phyloP scores from a whole-genome alignment of 208 protist genomes.

The Trichomonas gallinae region DNA sequence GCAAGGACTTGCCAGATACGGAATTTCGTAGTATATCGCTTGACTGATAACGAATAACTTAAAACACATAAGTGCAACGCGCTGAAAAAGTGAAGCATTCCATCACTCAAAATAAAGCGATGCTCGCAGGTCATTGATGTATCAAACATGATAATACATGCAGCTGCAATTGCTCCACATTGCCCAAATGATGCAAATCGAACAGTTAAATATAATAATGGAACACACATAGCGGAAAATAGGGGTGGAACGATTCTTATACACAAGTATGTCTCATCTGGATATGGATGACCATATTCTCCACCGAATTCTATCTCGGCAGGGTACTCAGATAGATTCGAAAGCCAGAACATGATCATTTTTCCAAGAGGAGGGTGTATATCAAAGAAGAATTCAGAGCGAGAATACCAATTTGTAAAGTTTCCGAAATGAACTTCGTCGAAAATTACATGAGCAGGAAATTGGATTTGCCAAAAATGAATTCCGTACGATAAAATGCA shows the following conservation, averaged over 20 bases:
- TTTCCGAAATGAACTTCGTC: conserved; percentile 18
- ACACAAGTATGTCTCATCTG: background rate
- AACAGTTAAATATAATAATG: conserved; percentile 1
- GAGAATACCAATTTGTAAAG: conserved; percentile 6
- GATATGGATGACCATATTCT: background rate
- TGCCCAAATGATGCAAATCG: background rate
- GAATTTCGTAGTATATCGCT: background rate
- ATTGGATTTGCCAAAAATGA: conserved; percentile 21
- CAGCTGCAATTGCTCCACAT: background rate
- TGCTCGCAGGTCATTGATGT: background rate
- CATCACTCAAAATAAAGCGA: conserved; percentile 7
- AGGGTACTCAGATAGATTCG: background rate
- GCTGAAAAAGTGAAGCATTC: background rate
- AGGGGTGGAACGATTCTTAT: background rate
- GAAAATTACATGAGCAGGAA: background rate
- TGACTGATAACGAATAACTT: background rate
- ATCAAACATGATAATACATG: background rate
- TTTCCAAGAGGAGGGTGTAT: conserved; percentile 13
- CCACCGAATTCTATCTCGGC: background rate
- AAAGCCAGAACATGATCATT: background rate
- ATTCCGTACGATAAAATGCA: background rate
- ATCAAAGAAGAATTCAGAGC: background rate
- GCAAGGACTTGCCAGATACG: background rate
- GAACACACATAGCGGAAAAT: background rate
- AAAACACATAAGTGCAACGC: background rate